Conservation (phyloP, 1,284 basidiomycete genomes). For the Volvariella volvacea region DNA sequence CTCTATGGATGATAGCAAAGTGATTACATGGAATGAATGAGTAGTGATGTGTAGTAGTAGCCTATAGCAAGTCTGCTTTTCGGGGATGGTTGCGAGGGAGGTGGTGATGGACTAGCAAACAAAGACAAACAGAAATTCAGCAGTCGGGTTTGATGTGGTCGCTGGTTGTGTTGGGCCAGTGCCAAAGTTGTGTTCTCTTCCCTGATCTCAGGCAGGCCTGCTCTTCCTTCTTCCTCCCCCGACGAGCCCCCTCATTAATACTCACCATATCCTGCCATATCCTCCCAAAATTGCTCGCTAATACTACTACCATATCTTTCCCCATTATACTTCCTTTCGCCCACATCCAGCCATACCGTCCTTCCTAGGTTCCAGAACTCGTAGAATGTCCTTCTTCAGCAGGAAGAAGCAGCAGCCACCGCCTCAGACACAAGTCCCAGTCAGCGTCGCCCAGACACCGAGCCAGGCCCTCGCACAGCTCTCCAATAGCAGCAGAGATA, state of each 20-base stretch:
- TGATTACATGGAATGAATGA: constrained; percentile 68
- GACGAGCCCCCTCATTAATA: constrained; percentile 2
- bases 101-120: background rate
- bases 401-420: constrained; percentile 56
- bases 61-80: constrained; percentile 5
- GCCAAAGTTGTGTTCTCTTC: constrained; percentile 5
- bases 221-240: constrained; percentile 3
- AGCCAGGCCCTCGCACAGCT: constrained; percentile 60
- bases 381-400: constrained; percentile 87
- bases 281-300: constrained; percentile 1
- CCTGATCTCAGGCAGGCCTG: constrained; percentile 6
- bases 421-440: constrained; percentile 32
- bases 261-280: constrained; percentile 2
- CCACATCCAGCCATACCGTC: constrained; percentile 28
- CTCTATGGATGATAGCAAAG: constrained; percentile 43
- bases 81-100: too few relatives aligned
- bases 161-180: too few relatives aligned
- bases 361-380: constrained; percentile 34
- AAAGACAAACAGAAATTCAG: background rate
- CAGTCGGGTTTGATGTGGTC: background rate
- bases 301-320: constrained; percentile 1
- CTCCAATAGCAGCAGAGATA: constrained; percentile 25
- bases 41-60: constrained; percentile 9
- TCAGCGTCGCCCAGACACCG: constrained; percentile 52
- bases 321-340: constrained; percentile 5